Base-by-base conservation (phyloP, 768 basidiomycete species). In the Lyophyllum atratum region DNA sequence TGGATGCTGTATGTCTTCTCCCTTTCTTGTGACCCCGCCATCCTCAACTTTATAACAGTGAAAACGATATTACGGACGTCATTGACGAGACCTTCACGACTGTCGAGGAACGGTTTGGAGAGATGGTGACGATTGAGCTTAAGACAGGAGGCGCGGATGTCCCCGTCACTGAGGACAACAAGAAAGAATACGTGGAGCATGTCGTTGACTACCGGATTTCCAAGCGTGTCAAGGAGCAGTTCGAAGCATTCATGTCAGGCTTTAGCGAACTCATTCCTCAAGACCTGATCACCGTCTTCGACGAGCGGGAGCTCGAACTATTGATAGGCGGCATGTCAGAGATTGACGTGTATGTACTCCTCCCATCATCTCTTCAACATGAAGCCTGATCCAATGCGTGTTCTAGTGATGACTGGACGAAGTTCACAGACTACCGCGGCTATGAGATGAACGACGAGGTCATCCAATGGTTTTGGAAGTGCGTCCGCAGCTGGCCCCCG, bases 391-490 rank as follows among this genome's bases (percentile, higher is more conserved):
- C 3, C 25, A 42, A 21, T 53, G 0, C 9, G 4, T 12, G 14
- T 54, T 6, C 43, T 49, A 92, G 91, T 61, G 95, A 98, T 62
- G 96, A 97, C 71, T 98, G 97, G 97, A 93, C 89, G 69, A 98
- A 98, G 77, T 97, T 95, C 75, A 99, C 97, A 34, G 97, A 98
- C 71, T 98, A 98, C 75, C 89, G 96, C 62, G 96, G 94, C 15
- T 96, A 95, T 68, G 92, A 95, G 74, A 86, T 93, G 74, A 91
- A 89, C 66, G 94, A 96, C 68, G 93, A 96, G 67, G 92, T 95
- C 47, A 95, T 99, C 55, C 94, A 98, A 69, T 99, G 97, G 97
- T 99, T 99, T 89, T 99, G 97, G 97, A 94, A 98, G 77, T 95
- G 93, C 66, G 93, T 99, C 44, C 90, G 93, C 63, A 86, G 89